Percentiles rank a stretch among this genome's conserved stretches.
These are phyloP conservation scores for Boletus patriciae DNA, from an alignment of 768 basidiomycete species.

Conservation along the genomic window DNA sequence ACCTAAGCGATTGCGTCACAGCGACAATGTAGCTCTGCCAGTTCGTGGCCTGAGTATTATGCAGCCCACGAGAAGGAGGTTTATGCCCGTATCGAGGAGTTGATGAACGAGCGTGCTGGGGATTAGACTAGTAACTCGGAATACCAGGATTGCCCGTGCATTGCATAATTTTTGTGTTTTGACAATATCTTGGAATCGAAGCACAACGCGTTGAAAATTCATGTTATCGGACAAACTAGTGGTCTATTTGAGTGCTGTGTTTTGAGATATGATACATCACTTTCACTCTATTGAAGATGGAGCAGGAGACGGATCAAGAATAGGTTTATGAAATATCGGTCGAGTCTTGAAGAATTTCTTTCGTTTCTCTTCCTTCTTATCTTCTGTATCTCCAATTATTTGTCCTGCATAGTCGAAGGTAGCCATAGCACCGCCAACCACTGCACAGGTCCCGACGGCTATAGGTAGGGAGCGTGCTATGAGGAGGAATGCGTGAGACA, in stretches of 20 bases:
- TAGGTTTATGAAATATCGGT: conserved; percentile 38
- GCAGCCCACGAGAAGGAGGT: conserved; percentile 43
- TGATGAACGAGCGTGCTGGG: conserved; percentile 20
- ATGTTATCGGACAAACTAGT: background rate
- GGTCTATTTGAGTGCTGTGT: conserved; percentile 15
- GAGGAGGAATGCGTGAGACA: conserved; percentile 12
- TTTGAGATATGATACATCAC: conserved; percentile 12
- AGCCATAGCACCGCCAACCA: conserved; percentile 78
- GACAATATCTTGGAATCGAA: background rate
- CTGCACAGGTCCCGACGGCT: conserved; percentile 74
- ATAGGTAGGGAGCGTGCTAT: conserved; percentile 82
- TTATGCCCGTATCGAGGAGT: conserved; percentile 40
- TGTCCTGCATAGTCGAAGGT: conserved; percentile 79
- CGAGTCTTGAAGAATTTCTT: conserved; percentile 81
- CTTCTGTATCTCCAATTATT: conserved; percentile 47
- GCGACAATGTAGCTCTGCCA: conserved; percentile 42
- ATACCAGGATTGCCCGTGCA: background rate
- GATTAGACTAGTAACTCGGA: conserved; percentile 3
- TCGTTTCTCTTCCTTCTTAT: conserved; percentile 65
- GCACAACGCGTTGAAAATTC: background rate
- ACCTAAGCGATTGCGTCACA: conserved; percentile 20
- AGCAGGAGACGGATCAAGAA: conserved; percentile 14
- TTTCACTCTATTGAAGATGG: conserved; percentile 21
- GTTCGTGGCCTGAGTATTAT: conserved; percentile 55
- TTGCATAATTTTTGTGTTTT: conserved; percentile 5